These are phyloP conservation scores for Peribolospora kevripleyi DNA, from an alignment of 768 basidiomycete species.

Conservation along the genomic window DNA sequence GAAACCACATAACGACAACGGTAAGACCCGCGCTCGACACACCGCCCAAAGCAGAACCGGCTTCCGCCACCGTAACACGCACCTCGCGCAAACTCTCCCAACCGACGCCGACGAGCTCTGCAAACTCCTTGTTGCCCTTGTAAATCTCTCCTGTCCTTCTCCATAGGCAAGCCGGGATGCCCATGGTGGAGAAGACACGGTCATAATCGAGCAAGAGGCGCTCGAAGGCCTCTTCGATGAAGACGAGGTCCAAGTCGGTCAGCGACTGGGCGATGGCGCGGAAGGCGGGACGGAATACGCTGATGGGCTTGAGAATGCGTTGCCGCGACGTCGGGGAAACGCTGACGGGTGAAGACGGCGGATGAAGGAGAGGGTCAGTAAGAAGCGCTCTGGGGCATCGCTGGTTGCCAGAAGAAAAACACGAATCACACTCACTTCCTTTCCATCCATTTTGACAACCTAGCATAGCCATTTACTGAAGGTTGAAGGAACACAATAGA, in stretches of 20 bases:
- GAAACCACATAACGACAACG: too few species aligned
- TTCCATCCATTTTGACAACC: constrained; percentile 85
- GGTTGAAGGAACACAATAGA: too few species aligned
- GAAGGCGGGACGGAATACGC: constrained; percentile 23
- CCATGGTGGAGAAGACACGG: constrained; percentile 75
- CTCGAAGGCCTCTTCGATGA: constrained; percentile 95
- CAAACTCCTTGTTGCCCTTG: constrained; percentile 90
- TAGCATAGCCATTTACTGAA: constrained; percentile 50
- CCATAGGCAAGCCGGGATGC: constrained; percentile 92
- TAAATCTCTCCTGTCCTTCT: constrained; percentile 92
- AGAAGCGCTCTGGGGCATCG: neutral
- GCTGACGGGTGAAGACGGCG: constrained; percentile 20
- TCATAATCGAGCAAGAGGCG: constrained; percentile 85
- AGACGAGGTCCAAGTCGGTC: constrained; percentile 72
- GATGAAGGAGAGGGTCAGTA: neutral
- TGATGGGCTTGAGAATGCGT: constrained; percentile 64
- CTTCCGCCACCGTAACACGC: constrained; percentile 18
- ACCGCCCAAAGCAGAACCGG: too few species aligned
- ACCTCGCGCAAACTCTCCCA: constrained; percentile 60
- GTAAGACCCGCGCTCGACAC: too few species aligned
- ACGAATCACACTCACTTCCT: constrained; percentile 36
- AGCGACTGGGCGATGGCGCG: constrained; percentile 51
- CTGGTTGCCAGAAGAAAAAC: neutral
- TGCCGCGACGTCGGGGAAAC: constrained; percentile 77
- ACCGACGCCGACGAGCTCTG: constrained; percentile 66